Evolutionary conservation across 345 rosid species (phyloP).

Genomic region (Mercurialis annua): DNA sequence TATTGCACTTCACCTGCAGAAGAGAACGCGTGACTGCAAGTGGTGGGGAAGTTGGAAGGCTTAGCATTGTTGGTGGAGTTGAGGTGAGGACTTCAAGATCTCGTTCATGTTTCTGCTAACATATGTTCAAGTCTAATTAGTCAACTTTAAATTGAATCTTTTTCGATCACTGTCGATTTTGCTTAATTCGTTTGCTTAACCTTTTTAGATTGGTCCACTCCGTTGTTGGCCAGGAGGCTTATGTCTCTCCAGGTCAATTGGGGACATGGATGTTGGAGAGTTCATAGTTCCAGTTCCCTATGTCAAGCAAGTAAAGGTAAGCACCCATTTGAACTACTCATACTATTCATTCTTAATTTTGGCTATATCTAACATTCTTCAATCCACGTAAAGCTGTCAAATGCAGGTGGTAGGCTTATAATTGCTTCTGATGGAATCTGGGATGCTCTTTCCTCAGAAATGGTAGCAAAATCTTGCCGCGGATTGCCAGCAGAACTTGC

Average conservation of each 20-base stretch:
- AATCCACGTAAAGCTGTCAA: constrained; percentile 50
- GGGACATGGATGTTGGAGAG: constrained; percentile 94
- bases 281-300: constrained; percentile 83
- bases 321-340: neutral
- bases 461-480: constrained; percentile 65
- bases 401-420: constrained; percentile 82
- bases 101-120: neutral
- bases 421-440: constrained; percentile 94
- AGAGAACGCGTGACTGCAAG: constrained; percentile 88
- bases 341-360: neutral
- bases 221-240: constrained; percentile 96
- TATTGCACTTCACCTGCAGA: constrained; percentile 38
- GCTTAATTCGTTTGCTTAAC: neutral
- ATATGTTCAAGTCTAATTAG: neutral
- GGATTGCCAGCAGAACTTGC: constrained; percentile 90
- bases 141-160: neutral
- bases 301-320: constrained; percentile 92
- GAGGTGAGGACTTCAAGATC: constrained; percentile 42
- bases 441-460: constrained; percentile 82
- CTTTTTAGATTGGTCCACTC: constrained; percentile 68
- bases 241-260: constrained; percentile 92
- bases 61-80: constrained; percentile 73
- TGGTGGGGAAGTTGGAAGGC: constrained; percentile 99
- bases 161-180: neutral
- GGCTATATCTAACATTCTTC: constrained; percentile 19